A percentile compares a stretch with the other conserved stretches of the same genome.
Evolutionary conservation across 2,329 filamentous ascomycete genomes (phyloP).

Genomic region (Fusarium caatingaense): DNA sequence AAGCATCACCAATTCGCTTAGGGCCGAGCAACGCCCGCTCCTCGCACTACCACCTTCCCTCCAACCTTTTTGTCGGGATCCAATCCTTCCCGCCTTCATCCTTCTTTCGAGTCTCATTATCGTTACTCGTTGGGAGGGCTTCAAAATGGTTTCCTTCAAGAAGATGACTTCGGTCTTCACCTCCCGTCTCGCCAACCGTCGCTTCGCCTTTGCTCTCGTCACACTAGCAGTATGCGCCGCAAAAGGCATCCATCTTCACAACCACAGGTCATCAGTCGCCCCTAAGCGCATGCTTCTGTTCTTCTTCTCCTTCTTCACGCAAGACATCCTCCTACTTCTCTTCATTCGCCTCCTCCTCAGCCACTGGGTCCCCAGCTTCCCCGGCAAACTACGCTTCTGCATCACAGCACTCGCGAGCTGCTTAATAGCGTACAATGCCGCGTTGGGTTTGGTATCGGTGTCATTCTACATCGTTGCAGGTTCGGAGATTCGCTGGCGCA

Average conservation of each 20-base stretch:
- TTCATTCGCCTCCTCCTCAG: constrained; percentile 49
- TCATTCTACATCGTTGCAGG: constrained; percentile 51
- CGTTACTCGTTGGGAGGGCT: not conserved
- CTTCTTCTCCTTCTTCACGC: constrained; percentile 51
- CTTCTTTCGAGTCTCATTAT: not conserved
- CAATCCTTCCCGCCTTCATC: not conserved
- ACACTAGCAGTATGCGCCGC: constrained; percentile 48
- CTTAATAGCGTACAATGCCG: constrained; percentile 40
- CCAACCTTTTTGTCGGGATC: not conserved
- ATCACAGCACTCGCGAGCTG: constrained; percentile 25
- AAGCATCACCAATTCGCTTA: not conserved
- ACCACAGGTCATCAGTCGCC: constrained; percentile 48
- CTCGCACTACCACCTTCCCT: not conserved
- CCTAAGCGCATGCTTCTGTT: constrained; percentile 47
- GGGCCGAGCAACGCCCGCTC: constrained; percentile 11
- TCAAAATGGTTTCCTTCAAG: constrained; percentile 14
- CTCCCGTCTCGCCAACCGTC: constrained; percentile 46
- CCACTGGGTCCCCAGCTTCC: constrained; percentile 37
- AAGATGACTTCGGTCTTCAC: constrained; percentile 27
- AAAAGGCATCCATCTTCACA: constrained; percentile 50
- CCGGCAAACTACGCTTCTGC: constrained; percentile 26
- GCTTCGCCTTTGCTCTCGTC: constrained; percentile 50
- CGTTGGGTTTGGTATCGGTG: constrained; percentile 44
- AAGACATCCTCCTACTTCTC: constrained; percentile 50
- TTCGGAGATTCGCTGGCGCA: constrained; percentile 53